Evolutionary conservation across 129 eudicot species (phyloP), one percentile per base, ranked within the genome.

Genomic region (Apium graveolens): DNA sequence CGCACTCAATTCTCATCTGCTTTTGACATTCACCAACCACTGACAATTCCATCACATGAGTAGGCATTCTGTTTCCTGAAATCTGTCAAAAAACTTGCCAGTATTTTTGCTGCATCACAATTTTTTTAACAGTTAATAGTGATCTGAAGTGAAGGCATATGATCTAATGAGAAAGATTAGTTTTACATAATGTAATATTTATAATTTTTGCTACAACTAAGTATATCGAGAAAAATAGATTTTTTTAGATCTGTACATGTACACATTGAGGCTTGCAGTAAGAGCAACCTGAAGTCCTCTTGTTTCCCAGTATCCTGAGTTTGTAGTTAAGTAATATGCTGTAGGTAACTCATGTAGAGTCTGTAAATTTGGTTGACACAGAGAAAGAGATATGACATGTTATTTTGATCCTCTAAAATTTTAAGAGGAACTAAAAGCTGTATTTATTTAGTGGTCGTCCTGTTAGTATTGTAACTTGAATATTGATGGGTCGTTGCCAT

Each of bases 21-120:
- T 74, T 79, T 92, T 73, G 92, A 92, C 79, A 48, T 79, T 51
- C 90, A 90, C 78, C 95, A 92, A 75, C 97, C 97, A 13, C 89
- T 83, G 42, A 92, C 97, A 57, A 96, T 96, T 82, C 97, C 97
- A 26, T 86, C 87, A 78, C 99, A 96, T 60, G 99, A 96, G 99
- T 96, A 92, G 81, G 98, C 77, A 76, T 12, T 57, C 35, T 27
- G 13, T 46, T 53, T 45, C 73, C 66, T 76, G 16, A 49, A 43
- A 63, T 48, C 41, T 32, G 21, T 29, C 5, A 34, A 69, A 1
- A 42, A 29, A 34, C 65, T 76, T 37, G 37, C 32, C 41, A 63
- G 20, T 74, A 27, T 29, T 12, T 26, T 63, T 12, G 43, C 41
- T 45, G 39, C 78, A 74, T 16, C 65, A 9, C 10, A 45, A n/a